phyloP scores from a whole-genome alignment of 805 yeast species.

The Yarrowia porcina region DNA sequence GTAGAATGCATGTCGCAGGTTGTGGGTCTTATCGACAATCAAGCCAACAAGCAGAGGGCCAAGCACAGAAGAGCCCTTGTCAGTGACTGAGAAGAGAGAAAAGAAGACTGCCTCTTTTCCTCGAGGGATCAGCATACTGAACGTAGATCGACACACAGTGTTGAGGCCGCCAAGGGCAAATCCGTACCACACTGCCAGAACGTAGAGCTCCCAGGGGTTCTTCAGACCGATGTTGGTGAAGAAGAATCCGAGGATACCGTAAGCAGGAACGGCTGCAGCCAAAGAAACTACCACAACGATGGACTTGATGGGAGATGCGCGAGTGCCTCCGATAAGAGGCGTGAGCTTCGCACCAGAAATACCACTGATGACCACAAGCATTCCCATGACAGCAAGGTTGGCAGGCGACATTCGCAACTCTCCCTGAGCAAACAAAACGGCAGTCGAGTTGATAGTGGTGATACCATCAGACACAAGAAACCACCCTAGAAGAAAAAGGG shows the following conservation, averaged over 20 bases:
- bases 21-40: constrained; percentile 68
- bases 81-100: constrained; percentile 72
- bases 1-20: constrained; percentile 69
- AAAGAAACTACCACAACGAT: constrained; percentile 54
- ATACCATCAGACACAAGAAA: constrained; percentile 70
- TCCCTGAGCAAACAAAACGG: constrained; percentile 69
- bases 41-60: constrained; percentile 75
- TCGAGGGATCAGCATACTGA: constrained; percentile 63
- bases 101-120: constrained; percentile 76
- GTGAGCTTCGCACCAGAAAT: constrained; percentile 60
- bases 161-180: constrained; percentile 69
- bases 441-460: constrained; percentile 76
- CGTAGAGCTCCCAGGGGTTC: constrained; percentile 63
- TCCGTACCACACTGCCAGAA: constrained; percentile 73
- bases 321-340: constrained; percentile 42
- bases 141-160: constrained; percentile 65
- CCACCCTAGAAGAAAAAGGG: constrained; percentile 69
- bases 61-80: constrained; percentile 71
- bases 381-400: constrained; percentile 60
- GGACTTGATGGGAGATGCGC: constrained; percentile 43
- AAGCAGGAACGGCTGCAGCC: constrained; percentile 65
- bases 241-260: constrained; percentile 66
- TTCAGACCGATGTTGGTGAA: constrained; percentile 55
- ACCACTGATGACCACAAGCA: constrained; percentile 64
- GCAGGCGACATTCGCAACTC: constrained; percentile 68